These are phyloP conservation scores for Aspergillus bombycis DNA, from an alignment of 2,329 filamentous ascomycete genomes.

Conservation along the genomic window DNA sequence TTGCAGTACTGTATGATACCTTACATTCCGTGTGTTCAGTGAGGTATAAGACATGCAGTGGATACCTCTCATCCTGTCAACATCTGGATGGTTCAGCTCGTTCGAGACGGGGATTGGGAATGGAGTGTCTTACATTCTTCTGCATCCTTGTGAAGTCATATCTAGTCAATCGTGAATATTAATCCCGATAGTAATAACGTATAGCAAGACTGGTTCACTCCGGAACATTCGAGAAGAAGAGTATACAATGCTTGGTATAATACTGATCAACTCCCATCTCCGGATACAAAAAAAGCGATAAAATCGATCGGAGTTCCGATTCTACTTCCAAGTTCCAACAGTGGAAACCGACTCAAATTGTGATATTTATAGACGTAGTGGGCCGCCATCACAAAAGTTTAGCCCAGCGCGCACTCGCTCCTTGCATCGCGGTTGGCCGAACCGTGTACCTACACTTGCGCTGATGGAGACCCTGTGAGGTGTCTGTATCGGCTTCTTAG, in stretches of 20 bases:
- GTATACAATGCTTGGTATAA: background rate
- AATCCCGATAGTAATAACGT: background rate
- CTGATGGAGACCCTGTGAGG: background rate
- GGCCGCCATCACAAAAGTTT: background rate
- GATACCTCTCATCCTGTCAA: background rate
- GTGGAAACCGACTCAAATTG: background rate
- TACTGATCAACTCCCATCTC: background rate
- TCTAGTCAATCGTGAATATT: background rate
- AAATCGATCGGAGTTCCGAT: background rate
- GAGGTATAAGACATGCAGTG: slow-evolving; percentile 1
- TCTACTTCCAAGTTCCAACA: background rate
- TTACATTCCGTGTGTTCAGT: background rate
- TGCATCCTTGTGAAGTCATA: background rate
- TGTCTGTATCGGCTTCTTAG: background rate
- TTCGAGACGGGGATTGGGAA: background rate
- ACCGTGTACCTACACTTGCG: background rate
- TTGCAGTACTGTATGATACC: background rate
- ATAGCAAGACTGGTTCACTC: background rate
- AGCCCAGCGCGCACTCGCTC: background rate
- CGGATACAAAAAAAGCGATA: background rate
- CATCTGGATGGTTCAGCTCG: background rate
- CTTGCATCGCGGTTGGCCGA: background rate
- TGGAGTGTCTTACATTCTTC: background rate
- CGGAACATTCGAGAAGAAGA: background rate
- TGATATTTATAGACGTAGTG: slow-evolving; percentile 7